phyloP scores from a whole-genome alignment of 768 basidiomycete genomes.

The Rhodotorula diobovata region DNA sequence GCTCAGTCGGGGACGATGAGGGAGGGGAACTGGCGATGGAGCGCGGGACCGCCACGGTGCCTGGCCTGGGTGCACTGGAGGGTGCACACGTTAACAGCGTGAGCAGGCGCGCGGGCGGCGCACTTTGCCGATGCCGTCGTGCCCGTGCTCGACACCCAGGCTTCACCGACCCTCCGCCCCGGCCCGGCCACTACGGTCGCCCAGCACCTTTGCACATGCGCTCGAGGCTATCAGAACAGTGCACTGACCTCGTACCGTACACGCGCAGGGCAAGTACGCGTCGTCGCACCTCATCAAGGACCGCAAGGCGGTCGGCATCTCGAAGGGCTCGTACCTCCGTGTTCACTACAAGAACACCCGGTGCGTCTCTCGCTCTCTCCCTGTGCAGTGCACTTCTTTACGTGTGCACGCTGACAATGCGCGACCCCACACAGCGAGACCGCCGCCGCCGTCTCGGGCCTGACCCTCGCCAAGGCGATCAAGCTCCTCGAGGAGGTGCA shows the following conservation, averaged over 20 bases:
- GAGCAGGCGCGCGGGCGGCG: too few relatives aligned
- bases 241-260: not conserved
- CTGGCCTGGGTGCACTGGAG: too few relatives aligned
- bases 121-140: too few relatives aligned
- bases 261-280: constrained; percentile 36
- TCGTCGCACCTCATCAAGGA: constrained; percentile 39
- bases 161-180: too few relatives aligned
- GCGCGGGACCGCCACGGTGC: too few relatives aligned
- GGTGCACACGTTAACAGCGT: too few relatives aligned
- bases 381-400: not conserved
- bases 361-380: constrained; percentile 6
- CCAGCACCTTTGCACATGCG: too few relatives aligned
- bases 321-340: constrained; percentile 60
- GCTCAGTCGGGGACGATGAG: too few relatives aligned
- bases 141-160: not conserved
- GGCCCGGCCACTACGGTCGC: too few relatives aligned
- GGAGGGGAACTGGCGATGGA: too few relatives aligned
- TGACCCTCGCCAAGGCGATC: constrained; percentile 92
- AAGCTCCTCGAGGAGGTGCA: constrained; percentile 85
- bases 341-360: constrained; percentile 99
- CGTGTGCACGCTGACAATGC: constrained; percentile 48
- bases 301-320: constrained; percentile 43
- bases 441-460: constrained; percentile 83
- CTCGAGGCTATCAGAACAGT: too few relatives aligned
- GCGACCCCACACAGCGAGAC: constrained; percentile 58